Percentiles rank a stretch among this genome's conserved stretches.
Evolutionary conservation across 225 moss, liverwort and hornwort genomes (phyloP).

Genomic region (Sphagnum contortum): DNA sequence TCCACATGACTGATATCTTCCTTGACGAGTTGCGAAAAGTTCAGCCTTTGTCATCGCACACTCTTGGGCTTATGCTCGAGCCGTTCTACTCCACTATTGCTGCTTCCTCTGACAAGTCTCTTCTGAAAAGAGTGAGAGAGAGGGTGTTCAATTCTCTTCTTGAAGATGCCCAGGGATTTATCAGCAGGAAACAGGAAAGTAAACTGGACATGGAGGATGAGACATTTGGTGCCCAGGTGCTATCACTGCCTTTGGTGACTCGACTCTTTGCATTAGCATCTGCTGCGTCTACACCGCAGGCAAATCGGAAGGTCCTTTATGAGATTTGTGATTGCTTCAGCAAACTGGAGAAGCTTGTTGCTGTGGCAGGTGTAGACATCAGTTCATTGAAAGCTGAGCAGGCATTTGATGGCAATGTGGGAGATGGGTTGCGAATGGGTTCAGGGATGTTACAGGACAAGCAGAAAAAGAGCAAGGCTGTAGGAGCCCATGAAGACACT

Average conservation of each 20-base stretch:
- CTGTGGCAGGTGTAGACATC: conserved; percentile 10
- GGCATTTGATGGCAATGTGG: no score
- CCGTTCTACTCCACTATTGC: conserved; percentile 57
- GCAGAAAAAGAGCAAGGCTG: no score
- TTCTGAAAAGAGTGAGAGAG: conserved; percentile 70
- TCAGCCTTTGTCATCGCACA: conserved; percentile 56
- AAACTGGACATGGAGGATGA: conserved; percentile 11
- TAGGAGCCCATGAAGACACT: background rate
- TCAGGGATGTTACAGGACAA: no score
- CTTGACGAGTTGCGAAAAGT: conserved; percentile 71
- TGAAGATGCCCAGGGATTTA: conserved; percentile 52
- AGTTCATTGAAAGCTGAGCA: no score
- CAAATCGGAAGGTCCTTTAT: conserved; percentile 75
- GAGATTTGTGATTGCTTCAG: conserved; percentile 68
- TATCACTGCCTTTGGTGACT: conserved; percentile 45
- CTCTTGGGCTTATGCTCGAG: conserved; percentile 62
- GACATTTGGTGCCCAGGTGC: conserved; percentile 50
- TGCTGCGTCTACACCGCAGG: conserved; percentile 49
- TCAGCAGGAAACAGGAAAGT: conserved; percentile 8
- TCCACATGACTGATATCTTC: conserved; percentile 75
- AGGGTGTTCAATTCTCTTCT: conserved; percentile 62
- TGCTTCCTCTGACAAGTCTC: conserved; percentile 45
- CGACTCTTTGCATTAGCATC: conserved; percentile 83
- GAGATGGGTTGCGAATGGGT: no score
- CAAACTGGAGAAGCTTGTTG: conserved; percentile 65